Evolutionary conservation across 352 stramenopile species (phyloP).

Genomic region (Pythium dissotocum): DNA sequence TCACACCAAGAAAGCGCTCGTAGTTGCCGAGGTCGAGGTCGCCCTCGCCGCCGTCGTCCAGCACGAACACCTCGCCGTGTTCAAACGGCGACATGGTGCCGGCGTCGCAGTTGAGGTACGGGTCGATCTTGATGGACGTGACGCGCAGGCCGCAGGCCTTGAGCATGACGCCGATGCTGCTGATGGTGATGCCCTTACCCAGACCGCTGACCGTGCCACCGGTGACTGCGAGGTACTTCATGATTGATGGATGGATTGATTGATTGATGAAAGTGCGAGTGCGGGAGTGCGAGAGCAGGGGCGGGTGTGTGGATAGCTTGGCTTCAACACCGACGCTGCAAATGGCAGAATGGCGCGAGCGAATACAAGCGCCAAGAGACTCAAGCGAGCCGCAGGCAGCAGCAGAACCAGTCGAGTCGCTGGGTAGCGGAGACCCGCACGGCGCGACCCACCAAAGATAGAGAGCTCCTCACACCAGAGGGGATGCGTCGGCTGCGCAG

Average conservation of each 20-base stretch:
- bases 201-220: conserved; percentile 98
- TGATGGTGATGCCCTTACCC: conserved; percentile 99
- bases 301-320: conserved; percentile 9
- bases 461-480: conserved; percentile 1
- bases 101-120: conserved; percentile 99
- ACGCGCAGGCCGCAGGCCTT: conserved; percentile 95
- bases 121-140: conserved; percentile 99
- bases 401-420: not conserved
- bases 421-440: too few species aligned
- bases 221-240: conserved; percentile 99
- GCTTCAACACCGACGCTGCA: conserved; percentile 26
- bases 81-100: conserved; percentile 98
- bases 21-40: conserved; percentile 99
- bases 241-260: conserved; percentile 33
- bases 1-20: conserved; percentile 97
- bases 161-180: conserved; percentile 97
- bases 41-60: conserved; percentile 96
- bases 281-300: conserved; percentile 6
- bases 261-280: not conserved
- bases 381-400: not conserved
- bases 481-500: not conserved
- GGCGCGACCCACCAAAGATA: not conserved
- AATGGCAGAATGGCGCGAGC: conserved; percentile 25
- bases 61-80: conserved; percentile 97
- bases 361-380: not conserved